Evolutionary conservation across 2,329 filamentous ascomycete genomes (phyloP), one percentile per base, ranked within the genome.

Genomic region (Penicillium sp.): DNA sequence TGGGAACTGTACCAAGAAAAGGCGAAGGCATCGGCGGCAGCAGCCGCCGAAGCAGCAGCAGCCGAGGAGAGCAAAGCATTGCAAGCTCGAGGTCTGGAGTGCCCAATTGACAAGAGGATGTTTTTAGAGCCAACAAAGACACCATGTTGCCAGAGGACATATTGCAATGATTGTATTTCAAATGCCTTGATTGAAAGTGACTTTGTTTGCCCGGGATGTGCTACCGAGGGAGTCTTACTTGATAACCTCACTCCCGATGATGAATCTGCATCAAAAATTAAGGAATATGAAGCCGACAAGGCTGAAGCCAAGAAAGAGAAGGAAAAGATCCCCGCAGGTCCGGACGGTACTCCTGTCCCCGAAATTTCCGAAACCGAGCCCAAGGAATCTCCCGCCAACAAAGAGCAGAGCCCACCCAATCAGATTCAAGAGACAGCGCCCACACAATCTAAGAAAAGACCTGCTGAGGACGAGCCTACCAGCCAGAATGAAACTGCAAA

Each of bases 91-190:
- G 93, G 93, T 66, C 82, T 99, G 73, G 89, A 94, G 77, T 99
- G 94, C 82, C 85, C 92, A 65, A 89, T 97, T 83, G 94, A 97
- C 86, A 96, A 96, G 80, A 93, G 91, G 78, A 89, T 96, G 85
- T 97, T 97, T 80, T 88, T 96, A 87, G 91, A 97, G 77, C 93
- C 94, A 84, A 94, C 96, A 84, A 96, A 96, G 86, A 97, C 94
- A 73, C 93, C 94, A 66, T 99, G 94, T 85, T 99, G 94, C 83
- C 86, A 90, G 80, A 96, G 90, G 85, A 97, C 93, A 74, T 99
- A 96, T 83, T 99, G 94, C 84, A 94, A 94, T 86, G 92, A 97
- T 76, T 99, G 94, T 89, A 97, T 99, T 79, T 96, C 94, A 76
- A 96, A 96, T 85, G 91, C 93, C 78, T 88, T 99, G 78, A 93